Evolutionary conservation across 768 basidiomycete species (phyloP).

Genomic region (Xerocomus brunneocitrinus): DNA sequence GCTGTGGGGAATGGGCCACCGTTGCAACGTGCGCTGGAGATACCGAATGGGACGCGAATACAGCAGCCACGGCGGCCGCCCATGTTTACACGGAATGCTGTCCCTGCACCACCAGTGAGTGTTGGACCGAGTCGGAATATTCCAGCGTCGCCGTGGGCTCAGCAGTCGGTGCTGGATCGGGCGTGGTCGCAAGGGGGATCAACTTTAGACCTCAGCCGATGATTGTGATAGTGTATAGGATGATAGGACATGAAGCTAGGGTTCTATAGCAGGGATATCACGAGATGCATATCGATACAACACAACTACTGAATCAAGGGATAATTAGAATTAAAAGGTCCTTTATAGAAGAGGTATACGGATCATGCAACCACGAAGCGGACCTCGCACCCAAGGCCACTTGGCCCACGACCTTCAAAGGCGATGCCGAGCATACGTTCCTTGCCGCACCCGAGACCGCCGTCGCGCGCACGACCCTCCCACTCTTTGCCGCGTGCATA

Average conservation of each 20-base stretch:
- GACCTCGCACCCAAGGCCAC: slow-evolving; percentile 43
- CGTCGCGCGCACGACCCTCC: slow-evolving; percentile 47
- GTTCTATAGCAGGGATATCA: slow-evolving; percentile 13
- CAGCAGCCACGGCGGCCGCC: slow-evolving; percentile 53
- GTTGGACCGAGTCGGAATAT: slow-evolving; percentile 37
- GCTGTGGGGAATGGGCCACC: slow-evolving; percentile 24
- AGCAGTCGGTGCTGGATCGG: slow-evolving; percentile 39
- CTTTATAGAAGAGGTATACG: background rate
- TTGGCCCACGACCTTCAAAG: slow-evolving; percentile 58
- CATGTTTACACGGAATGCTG: slow-evolving; percentile 44
- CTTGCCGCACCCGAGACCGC: slow-evolving; percentile 48
- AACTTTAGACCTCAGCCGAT: slow-evolving; percentile 38
- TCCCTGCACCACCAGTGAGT: slow-evolving; percentile 33
- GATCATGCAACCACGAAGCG: slow-evolving; percentile 30
- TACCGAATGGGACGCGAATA: slow-evolving; percentile 49
- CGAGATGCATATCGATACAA: slow-evolving; percentile 28
- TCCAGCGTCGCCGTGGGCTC: slow-evolving; percentile 37
- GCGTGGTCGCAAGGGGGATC: slow-evolving; percentile 41
- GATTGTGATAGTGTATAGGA: slow-evolving; percentile 3
- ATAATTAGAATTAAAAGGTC: slow-evolving; percentile 24
- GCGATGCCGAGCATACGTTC: slow-evolving; percentile 58
- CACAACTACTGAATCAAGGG: background rate
- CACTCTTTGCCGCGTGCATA: slow-evolving; percentile 40
- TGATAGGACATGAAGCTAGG: background rate
- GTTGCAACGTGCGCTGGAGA: slow-evolving; percentile 46